phyloP scores from a whole-genome alignment of 805 yeast genomes.

The Brettanomyces naardenensis region DNA sequence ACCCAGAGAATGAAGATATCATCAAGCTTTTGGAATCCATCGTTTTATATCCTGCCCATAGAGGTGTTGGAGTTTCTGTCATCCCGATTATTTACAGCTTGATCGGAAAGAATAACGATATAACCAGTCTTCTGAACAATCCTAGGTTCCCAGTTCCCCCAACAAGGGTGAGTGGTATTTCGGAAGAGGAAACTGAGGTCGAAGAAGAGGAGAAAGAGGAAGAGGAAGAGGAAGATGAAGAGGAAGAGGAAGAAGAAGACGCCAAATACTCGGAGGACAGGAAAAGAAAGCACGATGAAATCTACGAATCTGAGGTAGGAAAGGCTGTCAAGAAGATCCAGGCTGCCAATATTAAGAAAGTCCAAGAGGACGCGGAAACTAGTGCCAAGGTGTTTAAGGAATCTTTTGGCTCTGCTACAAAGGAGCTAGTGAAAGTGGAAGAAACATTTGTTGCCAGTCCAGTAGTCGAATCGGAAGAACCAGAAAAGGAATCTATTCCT shows the following conservation, averaged over 20 bases:
- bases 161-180: constrained; percentile 6
- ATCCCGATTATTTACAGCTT: constrained; percentile 61
- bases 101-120: constrained; percentile 38
- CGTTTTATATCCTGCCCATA: constrained; percentile 60
- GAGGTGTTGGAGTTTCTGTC: constrained; percentile 47
- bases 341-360: neutral
- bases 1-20: constrained; percentile 24
- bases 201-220: constrained; percentile 11
- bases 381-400: neutral
- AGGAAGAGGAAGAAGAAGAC: neutral
- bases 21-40: constrained; percentile 46
- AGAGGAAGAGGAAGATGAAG: constrained; percentile 10
- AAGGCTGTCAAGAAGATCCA: neutral
- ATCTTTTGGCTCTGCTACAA: neutral
- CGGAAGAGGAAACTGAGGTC: neutral
- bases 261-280: neutral
- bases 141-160: constrained; percentile 63
- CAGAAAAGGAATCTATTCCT: constrained; percentile 3
- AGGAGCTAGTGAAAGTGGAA: constrained; percentile 3
- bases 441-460: constrained; percentile 8
- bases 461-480: constrained; percentile 4
- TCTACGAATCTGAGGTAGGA: neutral
- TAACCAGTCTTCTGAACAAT: constrained; percentile 54
- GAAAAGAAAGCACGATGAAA: neutral
- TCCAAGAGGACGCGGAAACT: neutral